Conservation (phyloP, 805 yeast genomes). For the Cyberlindnera maritima region DNA sequence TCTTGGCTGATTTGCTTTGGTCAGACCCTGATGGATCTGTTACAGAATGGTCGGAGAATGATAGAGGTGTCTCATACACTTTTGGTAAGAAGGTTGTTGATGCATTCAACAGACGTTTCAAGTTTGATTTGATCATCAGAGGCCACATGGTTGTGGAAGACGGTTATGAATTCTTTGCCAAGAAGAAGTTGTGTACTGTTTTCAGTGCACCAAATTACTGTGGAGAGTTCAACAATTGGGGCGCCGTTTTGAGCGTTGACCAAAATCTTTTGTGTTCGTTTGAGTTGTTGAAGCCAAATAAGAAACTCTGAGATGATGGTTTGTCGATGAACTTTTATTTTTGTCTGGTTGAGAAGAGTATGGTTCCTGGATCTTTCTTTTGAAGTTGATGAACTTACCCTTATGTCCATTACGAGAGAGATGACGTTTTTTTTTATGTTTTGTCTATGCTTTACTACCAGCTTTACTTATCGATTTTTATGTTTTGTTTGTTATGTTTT, state of each 20-base stretch:
- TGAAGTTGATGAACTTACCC: neutral
- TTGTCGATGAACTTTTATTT: neutral
- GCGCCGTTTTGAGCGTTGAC: constrained; percentile 96
- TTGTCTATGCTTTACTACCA: neutral
- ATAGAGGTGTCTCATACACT: constrained; percentile 79
- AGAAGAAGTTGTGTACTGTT: constrained; percentile 70
- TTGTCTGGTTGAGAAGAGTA: neutral
- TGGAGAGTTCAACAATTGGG: constrained; percentile 75
- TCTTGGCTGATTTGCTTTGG: constrained; percentile 78
- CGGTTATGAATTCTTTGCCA: constrained; percentile 80
- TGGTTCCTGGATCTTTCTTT: neutral
- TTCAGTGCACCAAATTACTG: constrained; percentile 80
- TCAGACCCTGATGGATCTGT: constrained; percentile 68
- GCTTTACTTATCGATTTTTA: neutral
- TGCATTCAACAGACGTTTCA: constrained; percentile 59
- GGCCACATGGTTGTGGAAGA: constrained; percentile 92
- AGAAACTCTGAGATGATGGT: constrained; percentile 12
- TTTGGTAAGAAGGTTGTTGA: constrained; percentile 75
- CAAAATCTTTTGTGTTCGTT: constrained; percentile 91
- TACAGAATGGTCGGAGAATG: constrained; percentile 74
- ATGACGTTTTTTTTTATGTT: constrained; percentile 1
- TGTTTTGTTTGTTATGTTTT: neutral
- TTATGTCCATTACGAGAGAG: constrained; percentile 5
- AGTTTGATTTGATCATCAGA: constrained; percentile 73
- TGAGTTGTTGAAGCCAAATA: constrained; percentile 81